Evolutionary conservation across 2,329 filamentous ascomycete species (phyloP).

Genomic region (Fusarium ambrosium): DNA sequence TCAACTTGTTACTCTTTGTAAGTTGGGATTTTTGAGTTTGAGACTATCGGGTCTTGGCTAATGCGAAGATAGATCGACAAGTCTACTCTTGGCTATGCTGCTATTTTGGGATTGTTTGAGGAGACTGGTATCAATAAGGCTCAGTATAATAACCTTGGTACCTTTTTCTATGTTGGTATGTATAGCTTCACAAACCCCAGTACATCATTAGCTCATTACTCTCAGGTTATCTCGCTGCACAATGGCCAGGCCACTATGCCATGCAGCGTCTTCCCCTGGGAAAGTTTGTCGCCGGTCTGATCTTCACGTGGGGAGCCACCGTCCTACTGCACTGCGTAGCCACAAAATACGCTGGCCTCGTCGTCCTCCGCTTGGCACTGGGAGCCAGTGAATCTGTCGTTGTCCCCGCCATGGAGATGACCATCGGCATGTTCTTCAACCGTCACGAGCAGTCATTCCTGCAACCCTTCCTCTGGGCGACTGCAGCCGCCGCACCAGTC

Average conservation of each 20-base stretch:
- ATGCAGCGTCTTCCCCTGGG: constrained; percentile 56
- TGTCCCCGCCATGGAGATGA: constrained; percentile 58
- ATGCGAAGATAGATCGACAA: constrained; percentile 52
- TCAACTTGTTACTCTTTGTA: constrained; percentile 55
- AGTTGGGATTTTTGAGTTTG: constrained; percentile 14
- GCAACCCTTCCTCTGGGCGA: constrained; percentile 52
- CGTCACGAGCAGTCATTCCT: constrained; percentile 51
- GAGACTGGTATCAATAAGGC: constrained; percentile 54
- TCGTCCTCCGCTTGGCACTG: constrained; percentile 53
- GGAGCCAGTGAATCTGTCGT: constrained; percentile 54
- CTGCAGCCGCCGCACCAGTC: constrained; percentile 52
- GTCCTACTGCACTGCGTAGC: constrained; percentile 56
- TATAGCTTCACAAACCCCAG: neutral
- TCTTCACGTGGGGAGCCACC: constrained; percentile 54
- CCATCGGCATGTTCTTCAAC: constrained; percentile 57
- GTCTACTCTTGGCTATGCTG: constrained; percentile 54
- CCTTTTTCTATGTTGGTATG: constrained; percentile 58
- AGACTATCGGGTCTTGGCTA: neutral
- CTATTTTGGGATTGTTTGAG: constrained; percentile 55
- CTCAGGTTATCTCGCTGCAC: constrained; percentile 53
- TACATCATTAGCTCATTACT: neutral
- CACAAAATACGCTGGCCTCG: constrained; percentile 51
- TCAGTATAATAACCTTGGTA: constrained; percentile 57
- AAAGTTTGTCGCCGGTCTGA: constrained; percentile 50
- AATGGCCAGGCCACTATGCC: constrained; percentile 55